Base-by-base conservation (phyloP, 2,329 filamentous ascomycete genomes). In the Fonsecaea nubica region DNA sequence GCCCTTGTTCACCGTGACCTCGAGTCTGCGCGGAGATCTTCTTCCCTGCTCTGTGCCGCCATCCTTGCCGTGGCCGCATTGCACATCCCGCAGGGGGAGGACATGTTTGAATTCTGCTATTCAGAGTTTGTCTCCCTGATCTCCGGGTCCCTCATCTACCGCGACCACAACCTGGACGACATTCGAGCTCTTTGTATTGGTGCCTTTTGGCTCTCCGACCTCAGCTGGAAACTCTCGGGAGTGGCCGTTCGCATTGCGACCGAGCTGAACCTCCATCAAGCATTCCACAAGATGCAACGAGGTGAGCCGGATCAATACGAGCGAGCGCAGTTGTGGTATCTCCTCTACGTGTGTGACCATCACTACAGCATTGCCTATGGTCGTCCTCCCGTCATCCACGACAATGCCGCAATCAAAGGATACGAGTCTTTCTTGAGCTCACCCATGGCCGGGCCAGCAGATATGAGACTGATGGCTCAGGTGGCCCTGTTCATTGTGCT, bases 301-400 rank as follows among this genome's bases (percentile, higher is more conserved):
- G 83, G 83, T 0, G 78, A 81, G 45, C 76, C 70, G 7, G 80
- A 85, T 67, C 80, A 84, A 61, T 81, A 83, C 63, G 84, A 87
- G 63, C 82, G 83, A 42, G 80, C 86, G 2, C 80, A 86, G 15
- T 75, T 89, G 13, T 89, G 86, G 86, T 89, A 87, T 73, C 73
- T 87, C 38, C 76, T 88, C 0, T 89, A 89, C 71, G 85, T 89
- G 1, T 89, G 86, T 72, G 87, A 89, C 70, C 87, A 88, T 67
- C 87, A 89, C 74, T 85, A 89, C 25, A 86, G 85, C 15, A 88
- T 87, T 13, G 77, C 87, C 0, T 88, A 89, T 62, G 85, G 85
- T 1, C 79, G 87, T 2, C 84, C 85, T 1, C 83, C 85, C 0
- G 83, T 87, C 4, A 83, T 88, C 0, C 83, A 84, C 35, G 86